A percentile compares a stretch with the other conserved stretches of the same genome.
phyloP scores from a whole-genome alignment of 441 rosid species.

The Capsella rubella region DNA sequence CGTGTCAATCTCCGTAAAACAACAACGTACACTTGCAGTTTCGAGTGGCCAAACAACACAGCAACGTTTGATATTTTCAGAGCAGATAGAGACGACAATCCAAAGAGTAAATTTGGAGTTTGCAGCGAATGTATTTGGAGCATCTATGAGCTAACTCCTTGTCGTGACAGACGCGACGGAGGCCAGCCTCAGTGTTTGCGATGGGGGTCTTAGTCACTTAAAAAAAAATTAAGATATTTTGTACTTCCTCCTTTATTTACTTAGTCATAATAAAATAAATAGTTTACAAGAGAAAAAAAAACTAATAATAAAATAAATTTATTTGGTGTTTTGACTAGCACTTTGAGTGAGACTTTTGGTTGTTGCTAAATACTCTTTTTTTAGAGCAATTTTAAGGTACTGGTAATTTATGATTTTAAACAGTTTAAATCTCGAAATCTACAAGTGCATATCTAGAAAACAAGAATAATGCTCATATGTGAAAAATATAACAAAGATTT shows the following conservation, averaged over 20 bases:
- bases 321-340: too few species aligned
- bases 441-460: too few species aligned
- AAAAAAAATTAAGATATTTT: not conserved
- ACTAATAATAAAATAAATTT: too few species aligned
- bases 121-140: slow-evolving; percentile 38
- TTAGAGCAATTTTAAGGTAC: too few species aligned
- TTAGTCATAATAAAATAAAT: not conserved
- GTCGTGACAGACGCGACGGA: slow-evolving; percentile 33
- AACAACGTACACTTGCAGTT: slow-evolving; percentile 28
- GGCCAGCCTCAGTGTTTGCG: slow-evolving; percentile 27
- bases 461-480: too few species aligned
- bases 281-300: too few species aligned
- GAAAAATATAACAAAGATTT: too few species aligned
- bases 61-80: slow-evolving; percentile 33
- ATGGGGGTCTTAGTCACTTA: slow-evolving; percentile 3
- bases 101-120: slow-evolving; percentile 21
- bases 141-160: slow-evolving; percentile 26
- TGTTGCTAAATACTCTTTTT: too few species aligned
- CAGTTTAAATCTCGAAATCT: too few species aligned
- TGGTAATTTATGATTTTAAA: too few species aligned
- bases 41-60: slow-evolving; percentile 5
- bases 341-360: too few species aligned
- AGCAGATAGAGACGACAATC: slow-evolving; percentile 36
- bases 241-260: not conserved
- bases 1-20: slow-evolving; percentile 36